Base-by-base conservation (phyloP, 1,284 basidiomycete species). In the Leccinum pachyderme region DNA sequence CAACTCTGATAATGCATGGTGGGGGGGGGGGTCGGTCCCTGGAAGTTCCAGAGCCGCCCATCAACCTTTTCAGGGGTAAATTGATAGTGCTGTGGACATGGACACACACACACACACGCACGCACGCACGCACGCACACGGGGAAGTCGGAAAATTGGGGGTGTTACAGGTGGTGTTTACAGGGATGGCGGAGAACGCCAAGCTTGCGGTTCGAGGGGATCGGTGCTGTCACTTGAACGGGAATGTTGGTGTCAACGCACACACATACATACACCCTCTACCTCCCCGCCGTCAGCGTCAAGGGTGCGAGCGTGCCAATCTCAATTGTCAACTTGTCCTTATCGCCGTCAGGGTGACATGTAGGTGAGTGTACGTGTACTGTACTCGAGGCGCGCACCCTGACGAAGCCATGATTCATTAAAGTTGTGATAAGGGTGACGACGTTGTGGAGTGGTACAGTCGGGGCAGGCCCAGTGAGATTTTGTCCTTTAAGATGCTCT, bases 351-450 rank as follows among this genome's bases (percentile, higher is more conserved):
- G 46, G 46, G 46, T n/a, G n/a, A 7, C 15, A 24, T 15, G 46
- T 47, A 46, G 31, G 43, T 44, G 43, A 44, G 43, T 44, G 5
- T 5, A 3, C 11, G 7, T n/a, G 35, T 22, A n/a, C 18, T 18
- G 18, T 15, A 3, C 33, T n/a, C 6, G n/a, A n/a, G 25, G 25
- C 43, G 43, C 43, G 43, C 15, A 28, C 45, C 45, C 45, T 46
- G 45, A 46, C 45, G 27, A 11, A 27, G 8, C 29, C 46, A 24
- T 5, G 24, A 48, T 25, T 32, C 47, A 48, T 22, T 35, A 37
- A 48, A 37, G 32, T 48, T 48, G 32, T 48, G 47, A 48, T 35
- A 47, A 32, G 15, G 46, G 46, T 47, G 46, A 46, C 45, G 6
- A 27, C 12, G 12, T 41, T 12, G 37, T 41, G 12, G 39, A 13